Percentiles rank a stretch among this genome's conserved stretches.
Conservation (phyloP, 148 eudicot species). For the Talinum fruticosum region DNA sequence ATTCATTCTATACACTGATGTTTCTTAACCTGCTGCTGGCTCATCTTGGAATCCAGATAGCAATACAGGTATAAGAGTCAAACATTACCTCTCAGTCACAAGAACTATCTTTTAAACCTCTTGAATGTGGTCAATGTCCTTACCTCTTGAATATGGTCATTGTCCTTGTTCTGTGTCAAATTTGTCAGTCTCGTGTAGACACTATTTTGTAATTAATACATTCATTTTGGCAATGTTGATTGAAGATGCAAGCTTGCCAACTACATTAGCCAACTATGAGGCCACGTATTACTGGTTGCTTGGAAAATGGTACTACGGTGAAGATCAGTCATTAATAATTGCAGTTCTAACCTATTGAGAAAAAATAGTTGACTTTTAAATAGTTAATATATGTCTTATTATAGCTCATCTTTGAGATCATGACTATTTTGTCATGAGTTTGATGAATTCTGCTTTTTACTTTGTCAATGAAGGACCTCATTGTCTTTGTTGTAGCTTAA, state of each 20-base stretch:
- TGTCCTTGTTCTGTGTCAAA: background rate
- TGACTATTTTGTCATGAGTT: background rate
- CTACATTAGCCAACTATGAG: background rate
- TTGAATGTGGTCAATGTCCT: background rate
- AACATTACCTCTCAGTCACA: background rate
- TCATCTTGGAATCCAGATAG: background rate
- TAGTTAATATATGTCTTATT: too few relatives aligned
- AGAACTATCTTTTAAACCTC: background rate
- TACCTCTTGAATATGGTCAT: background rate
- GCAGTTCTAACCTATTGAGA: background rate
- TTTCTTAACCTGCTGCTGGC: background rate
- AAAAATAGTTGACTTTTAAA: background rate
- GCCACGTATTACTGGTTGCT: background rate
- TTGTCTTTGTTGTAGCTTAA: background rate
- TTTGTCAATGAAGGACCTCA: background rate
- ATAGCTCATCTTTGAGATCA: background rate
- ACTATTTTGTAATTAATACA: too few relatives aligned
- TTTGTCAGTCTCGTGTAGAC: background rate
- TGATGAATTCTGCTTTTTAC: background rate
- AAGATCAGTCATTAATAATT: background rate
- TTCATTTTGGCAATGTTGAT: too few relatives aligned
- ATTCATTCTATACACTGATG: background rate
- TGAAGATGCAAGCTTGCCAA: background rate
- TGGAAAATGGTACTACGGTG: background rate
- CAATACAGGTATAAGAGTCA: background rate